Evolutionary conservation across 2,329 filamentous ascomycete species (phyloP), one percentile per base, ranked within the genome.

Genomic region (Epichloe sibirici): DNA sequence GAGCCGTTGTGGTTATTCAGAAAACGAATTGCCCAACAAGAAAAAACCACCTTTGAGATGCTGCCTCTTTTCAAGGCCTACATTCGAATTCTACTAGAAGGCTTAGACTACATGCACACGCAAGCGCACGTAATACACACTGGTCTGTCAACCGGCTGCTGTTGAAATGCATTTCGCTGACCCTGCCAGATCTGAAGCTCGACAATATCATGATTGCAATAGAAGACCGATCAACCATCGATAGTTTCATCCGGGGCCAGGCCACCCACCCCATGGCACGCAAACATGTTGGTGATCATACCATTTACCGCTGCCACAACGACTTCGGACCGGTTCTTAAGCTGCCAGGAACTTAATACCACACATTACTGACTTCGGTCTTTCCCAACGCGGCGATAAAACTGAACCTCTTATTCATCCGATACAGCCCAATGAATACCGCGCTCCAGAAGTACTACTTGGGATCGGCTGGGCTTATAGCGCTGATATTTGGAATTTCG

Each of bases 101-200:
- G 69, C 17, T 64, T 74, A 4, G 69, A 74, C 46, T 65, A 59
- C 34, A 57, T 74, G 40, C 28, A 31, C 9, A 71, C 62, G 4
- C 66, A 73, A 56, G 69, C 66, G 60, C 66, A 68, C 38, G 58
- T 75, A 53, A 64, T 73, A 23, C 72, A 75, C 57, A 74, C 69
- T 48, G 70, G 69, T 71, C 63, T 37, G 57, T 54, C 11, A 43
- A 28, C 12, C 37, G 23, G 28, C 37, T 13, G 12, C 15, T 45
- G 5, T 17, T 23, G 1, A 43, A 28, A 45, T 31, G 2, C 25
- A 39, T 17, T 11, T 1, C 15, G 35, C 34, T 47, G 23, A 40
- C 23, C 46, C 31, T 13, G 13, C 23, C 28, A 62, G 60, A 62
- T 40, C 25, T 62, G 2, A 62, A 62, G 37, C 43, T 57, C 4